These are phyloP conservation scores for Astrothelium subdiscretum DNA, from an alignment of 495 filamentous ascomycete species.

Conservation along the genomic window DNA sequence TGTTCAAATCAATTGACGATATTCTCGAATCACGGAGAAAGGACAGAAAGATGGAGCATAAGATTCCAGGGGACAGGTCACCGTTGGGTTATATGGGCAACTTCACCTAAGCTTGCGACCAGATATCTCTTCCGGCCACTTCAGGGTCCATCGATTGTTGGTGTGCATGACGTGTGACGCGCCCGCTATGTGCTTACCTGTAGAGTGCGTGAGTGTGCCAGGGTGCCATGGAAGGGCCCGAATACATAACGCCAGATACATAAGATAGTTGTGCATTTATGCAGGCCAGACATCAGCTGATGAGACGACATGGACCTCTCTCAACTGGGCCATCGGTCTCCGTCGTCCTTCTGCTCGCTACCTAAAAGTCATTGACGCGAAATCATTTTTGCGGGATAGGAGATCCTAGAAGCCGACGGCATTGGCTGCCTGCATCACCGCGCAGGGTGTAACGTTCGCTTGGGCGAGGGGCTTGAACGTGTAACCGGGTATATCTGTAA, in stretches of 20 bases:
- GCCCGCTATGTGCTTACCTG: too few relatives aligned
- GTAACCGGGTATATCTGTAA: neutral
- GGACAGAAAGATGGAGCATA: neutral
- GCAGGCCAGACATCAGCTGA: neutral
- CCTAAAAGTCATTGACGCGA: neutral
- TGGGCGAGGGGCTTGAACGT: neutral
- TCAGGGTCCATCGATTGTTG: neutral
- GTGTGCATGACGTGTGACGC: neutral
- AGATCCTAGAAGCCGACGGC: neutral
- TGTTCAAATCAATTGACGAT: neutral
- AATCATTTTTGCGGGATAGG: neutral
- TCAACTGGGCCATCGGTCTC: neutral
- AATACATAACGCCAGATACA: neutral
- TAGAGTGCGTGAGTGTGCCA: too few relatives aligned
- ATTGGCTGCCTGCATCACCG: neutral
- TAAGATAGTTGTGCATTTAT: neutral
- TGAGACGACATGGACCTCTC: neutral
- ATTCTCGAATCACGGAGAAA: neutral
- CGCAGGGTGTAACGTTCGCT: constrained; percentile 1
- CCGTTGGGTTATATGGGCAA: too few relatives aligned
- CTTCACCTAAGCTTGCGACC: neutral
- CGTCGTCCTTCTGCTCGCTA: neutral
- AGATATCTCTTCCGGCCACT: neutral
- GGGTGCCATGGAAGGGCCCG: neutral
- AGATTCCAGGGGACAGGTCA: neutral